Conservation (phyloP, 1,284 basidiomycete genomes). For the Sporisorium reilianum region DNA sequence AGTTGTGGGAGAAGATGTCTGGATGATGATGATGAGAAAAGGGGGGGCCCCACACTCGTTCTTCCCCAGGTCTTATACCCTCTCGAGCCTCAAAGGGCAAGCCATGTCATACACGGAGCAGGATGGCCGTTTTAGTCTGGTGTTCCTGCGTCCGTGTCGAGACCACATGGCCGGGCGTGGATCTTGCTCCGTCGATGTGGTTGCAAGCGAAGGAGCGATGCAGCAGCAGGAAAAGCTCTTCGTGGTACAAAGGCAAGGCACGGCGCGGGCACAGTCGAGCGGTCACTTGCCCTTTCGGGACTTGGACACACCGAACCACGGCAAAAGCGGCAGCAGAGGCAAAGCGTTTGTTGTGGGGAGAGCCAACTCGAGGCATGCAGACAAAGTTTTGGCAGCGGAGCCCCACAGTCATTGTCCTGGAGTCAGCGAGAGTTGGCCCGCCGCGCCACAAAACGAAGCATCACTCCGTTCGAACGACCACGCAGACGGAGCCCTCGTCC, state of each 20-base stretch:
- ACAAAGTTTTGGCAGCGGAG: not conserved
- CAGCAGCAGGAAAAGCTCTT: too few relatives aligned
- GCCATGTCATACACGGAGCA: not conserved
- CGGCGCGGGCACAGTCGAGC: not conserved
- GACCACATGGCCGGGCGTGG: slow-evolving; percentile 3
- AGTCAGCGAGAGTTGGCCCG: not conserved
- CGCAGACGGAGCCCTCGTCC: not conserved
- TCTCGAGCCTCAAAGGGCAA: not conserved
- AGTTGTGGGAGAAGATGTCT: too few relatives aligned
- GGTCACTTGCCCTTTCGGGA: not conserved
- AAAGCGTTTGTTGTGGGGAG: not conserved
- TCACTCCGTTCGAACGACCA: not conserved
- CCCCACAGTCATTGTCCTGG: too few relatives aligned
- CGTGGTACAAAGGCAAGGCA: too few relatives aligned
- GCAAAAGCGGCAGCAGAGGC: not conserved
- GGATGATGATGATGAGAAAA: not conserved
- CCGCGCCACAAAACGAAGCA: not conserved
- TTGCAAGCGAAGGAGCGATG: not conserved
- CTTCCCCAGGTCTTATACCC: slow-evolving; percentile 17
- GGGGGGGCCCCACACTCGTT: slow-evolving; percentile 22
- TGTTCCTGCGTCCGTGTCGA: slow-evolving; percentile 2
- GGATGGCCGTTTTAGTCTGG: not conserved
- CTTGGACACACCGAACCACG: not conserved
- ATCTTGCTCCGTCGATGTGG: slow-evolving; percentile 10
- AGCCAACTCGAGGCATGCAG: not conserved